phyloP scores from a whole-genome alignment of 2,329 filamentous ascomycete genomes.

The Helotiales sp. region DNA sequence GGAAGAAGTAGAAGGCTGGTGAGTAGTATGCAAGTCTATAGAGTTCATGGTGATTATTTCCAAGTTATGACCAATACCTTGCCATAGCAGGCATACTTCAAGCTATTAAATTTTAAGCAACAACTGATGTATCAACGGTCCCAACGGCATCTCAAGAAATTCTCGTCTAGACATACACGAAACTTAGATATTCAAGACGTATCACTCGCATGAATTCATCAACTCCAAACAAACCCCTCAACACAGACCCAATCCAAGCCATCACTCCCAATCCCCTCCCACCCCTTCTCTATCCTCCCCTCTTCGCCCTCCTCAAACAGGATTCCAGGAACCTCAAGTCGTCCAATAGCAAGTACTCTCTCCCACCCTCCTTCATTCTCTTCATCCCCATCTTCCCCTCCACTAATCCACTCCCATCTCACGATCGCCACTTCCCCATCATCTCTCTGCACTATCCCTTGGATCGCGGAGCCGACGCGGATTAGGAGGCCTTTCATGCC shows the following conservation, averaged over 20 bases:
- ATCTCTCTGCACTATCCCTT: constrained; percentile 22
- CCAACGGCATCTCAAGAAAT: too few species aligned
- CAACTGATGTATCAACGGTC: too few species aligned
- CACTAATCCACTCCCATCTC: constrained; percentile 21
- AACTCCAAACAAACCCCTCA: neutral
- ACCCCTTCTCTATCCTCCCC: neutral
- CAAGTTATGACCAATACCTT: too few species aligned
- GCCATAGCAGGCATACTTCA: too few species aligned
- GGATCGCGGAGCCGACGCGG: constrained; percentile 22
- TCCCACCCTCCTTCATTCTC: constrained; percentile 11
- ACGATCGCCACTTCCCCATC: constrained; percentile 18
- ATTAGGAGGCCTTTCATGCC: constrained; percentile 22
- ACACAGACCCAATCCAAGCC: neutral
- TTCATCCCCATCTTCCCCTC: neutral
- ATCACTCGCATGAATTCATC: neutral
- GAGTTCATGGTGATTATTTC: too few species aligned
- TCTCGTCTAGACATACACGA: too few species aligned
- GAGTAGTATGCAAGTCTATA: too few species aligned
- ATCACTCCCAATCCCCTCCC: neutral
- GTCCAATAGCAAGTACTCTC: neutral
- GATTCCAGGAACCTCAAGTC: neutral
- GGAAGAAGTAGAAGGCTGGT: too few species aligned
- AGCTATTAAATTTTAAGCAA: too few species aligned
- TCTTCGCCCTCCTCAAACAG: neutral
- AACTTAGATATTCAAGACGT: neutral